Conservation (phyloP, 208 protist genomes). For the Wallacemonas sp. region DNA sequence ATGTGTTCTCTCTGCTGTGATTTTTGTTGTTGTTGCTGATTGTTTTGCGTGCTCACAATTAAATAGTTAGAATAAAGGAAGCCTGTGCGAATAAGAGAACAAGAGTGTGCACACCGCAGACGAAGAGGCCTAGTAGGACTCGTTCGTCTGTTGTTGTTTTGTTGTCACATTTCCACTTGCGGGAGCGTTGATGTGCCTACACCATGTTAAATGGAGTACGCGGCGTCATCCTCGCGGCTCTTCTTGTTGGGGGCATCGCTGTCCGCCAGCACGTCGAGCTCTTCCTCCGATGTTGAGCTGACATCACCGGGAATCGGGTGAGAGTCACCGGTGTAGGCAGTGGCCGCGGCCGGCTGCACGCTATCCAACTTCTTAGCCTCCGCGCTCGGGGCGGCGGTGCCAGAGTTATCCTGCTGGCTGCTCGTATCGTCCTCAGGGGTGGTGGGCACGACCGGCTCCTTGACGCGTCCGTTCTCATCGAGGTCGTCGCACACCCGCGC, state of each 20-base stretch:
- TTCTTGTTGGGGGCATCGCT: not conserved
- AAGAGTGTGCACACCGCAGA: not conserved
- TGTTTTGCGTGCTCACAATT: not conserved
- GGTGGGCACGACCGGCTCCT: not conserved
- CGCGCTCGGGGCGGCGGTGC: not conserved
- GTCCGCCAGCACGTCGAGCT: not conserved
- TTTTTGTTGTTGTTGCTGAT: not conserved
- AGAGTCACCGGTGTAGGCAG: constrained; percentile 2
- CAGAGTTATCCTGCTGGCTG: not conserved
- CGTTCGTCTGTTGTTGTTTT: no score
- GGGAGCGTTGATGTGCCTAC: no score
- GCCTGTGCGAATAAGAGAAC: not conserved
- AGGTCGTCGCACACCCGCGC: constrained; percentile 39
- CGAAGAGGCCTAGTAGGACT: not conserved
- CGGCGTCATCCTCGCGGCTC: constrained; percentile 9
- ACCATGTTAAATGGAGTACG: constrained; percentile 18
- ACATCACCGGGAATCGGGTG: not conserved
- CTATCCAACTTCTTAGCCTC: constrained; percentile 11
- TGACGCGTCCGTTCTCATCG: constrained; percentile 28
- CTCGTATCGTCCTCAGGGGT: not conserved
- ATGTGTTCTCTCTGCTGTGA: not conserved
- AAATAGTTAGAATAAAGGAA: not conserved
- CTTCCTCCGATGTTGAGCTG: constrained; percentile 2
- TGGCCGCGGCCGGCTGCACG: not conserved
- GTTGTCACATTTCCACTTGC: no score